Conservation (phyloP, 129 eudicot species). For the Sambucus nigra region DNA sequence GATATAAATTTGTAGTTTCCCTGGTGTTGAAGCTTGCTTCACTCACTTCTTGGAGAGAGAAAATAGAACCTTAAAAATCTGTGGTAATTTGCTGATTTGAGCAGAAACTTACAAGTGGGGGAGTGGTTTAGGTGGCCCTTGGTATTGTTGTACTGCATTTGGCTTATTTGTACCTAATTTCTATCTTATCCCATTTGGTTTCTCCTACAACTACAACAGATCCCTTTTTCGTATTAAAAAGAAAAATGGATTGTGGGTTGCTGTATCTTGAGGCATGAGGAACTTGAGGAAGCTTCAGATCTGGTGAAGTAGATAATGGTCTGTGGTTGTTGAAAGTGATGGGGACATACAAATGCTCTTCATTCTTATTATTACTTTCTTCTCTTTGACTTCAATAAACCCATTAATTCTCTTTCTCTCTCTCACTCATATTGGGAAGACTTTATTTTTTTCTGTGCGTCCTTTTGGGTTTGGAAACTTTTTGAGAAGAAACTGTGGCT, state of each 20-base stretch:
- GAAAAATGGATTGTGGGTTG: conserved; percentile 25
- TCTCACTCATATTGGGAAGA: conserved; percentile 8
- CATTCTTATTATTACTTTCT: neutral
- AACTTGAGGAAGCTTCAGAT: conserved; percentile 50
- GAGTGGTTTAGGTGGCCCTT: neutral
- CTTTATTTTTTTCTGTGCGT: neutral
- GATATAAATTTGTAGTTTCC: too few relatives aligned
- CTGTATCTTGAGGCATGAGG: conserved; percentile 2
- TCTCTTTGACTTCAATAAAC: neutral
- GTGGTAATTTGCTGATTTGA: too few relatives aligned
- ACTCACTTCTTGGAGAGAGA: too few relatives aligned
- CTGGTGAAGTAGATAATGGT: conserved; percentile 19
- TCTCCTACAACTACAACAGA: neutral
- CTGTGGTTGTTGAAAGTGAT: conserved; percentile 20
- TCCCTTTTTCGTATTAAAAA: conserved; percentile 4
- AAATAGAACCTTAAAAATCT: neutral
- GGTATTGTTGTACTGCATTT: neutral
- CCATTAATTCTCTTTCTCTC: conserved; percentile 6
- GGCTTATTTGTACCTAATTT: conserved; percentile 2
- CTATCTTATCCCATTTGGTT: neutral
- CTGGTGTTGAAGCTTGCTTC: too few relatives aligned
- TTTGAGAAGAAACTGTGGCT: neutral
- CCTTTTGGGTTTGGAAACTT: neutral
- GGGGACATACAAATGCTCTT: conserved; percentile 19
- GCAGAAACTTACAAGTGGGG: too few relatives aligned